Evolutionary conservation across 2,329 filamentous ascomycete species (phyloP).

Genomic region (Clonostachys rhizophaga): DNA sequence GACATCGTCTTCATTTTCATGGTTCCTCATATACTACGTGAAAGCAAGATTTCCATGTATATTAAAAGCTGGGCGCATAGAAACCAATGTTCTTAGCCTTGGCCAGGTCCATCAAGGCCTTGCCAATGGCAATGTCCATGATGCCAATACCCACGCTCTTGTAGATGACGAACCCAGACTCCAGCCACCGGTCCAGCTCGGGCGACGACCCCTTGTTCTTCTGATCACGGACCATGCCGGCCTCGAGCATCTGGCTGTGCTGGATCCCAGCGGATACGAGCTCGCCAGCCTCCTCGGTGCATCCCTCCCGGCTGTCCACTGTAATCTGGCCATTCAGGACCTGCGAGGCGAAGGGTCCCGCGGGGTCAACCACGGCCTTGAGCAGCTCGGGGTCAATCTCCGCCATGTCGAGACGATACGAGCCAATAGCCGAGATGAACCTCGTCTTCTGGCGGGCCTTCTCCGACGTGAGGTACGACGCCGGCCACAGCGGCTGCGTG

Average conservation of each 20-base stretch:
- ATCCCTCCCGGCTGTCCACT: too few relatives aligned
- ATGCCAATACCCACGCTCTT: slow-evolving; percentile 65
- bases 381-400: slow-evolving; percentile 20
- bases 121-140: slow-evolving; percentile 64
- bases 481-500: slow-evolving; percentile 18
- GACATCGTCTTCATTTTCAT: too few relatives aligned
- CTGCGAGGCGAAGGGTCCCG: neutral
- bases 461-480: slow-evolving; percentile 9
- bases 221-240: slow-evolving; percentile 56
- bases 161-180: slow-evolving; percentile 62
- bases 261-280: slow-evolving; percentile 16
- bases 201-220: slow-evolving; percentile 35
- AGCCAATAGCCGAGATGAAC: slow-evolving; percentile 21
- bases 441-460: slow-evolving; percentile 13
- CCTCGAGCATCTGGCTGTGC: slow-evolving; percentile 18
- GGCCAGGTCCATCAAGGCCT: slow-evolving; percentile 51
- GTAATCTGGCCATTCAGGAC: slow-evolving; percentile 1
- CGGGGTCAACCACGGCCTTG: slow-evolving; percentile 9
- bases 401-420: slow-evolving; percentile 23
- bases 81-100: slow-evolving; percentile 46
- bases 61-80: too few relatives aligned
- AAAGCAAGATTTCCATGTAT: too few relatives aligned
- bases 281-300: slow-evolving; percentile 20
- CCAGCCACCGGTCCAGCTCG: slow-evolving; percentile 53
- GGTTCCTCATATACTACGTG: too few relatives aligned